Evolutionary conservation across 352 stramenopile species (phyloP).

Genomic region (Globisporangium abappressorium): DNA sequence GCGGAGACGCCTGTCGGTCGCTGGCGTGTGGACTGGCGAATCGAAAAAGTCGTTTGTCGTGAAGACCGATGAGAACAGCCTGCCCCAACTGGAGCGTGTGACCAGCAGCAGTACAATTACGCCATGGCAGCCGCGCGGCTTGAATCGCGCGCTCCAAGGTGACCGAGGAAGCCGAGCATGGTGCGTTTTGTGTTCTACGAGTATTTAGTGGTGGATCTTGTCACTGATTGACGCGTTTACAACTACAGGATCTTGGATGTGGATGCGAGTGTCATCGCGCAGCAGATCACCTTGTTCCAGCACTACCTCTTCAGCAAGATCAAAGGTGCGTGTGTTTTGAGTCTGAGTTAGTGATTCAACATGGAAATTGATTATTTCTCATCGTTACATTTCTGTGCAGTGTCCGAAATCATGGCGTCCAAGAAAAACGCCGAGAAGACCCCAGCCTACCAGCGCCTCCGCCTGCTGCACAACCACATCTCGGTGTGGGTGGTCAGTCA

Average conservation of each 20-base stretch:
- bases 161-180: conserved; percentile 42
- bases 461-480: conserved; percentile 83
- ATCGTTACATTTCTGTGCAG: conserved; percentile 23
- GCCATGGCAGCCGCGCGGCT: conserved; percentile 48
- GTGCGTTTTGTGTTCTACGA: conserved; percentile 27
- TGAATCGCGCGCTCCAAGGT: conserved; percentile 32
- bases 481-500: conserved; percentile 85
- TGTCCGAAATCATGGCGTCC: conserved; percentile 72
- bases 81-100: conserved; percentile 21
- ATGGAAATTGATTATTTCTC: background rate
- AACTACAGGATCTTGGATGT: conserved; percentile 64
- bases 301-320: conserved; percentile 89
- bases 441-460: conserved; percentile 77
- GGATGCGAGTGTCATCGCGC: conserved; percentile 71
- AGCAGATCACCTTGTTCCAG: conserved; percentile 85
- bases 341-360: background rate
- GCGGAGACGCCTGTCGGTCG: conserved; percentile 67
- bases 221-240: background rate
- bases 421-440: conserved; percentile 79
- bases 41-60: conserved; percentile 64
- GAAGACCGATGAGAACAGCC: conserved; percentile 39
- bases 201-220: too few relatives aligned
- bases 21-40: conserved; percentile 67
- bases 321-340: conserved; percentile 40
- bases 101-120: conserved; percentile 37